A percentile compares a stretch with the other conserved stretches of the same genome.
Conservation (phyloP, 306 rosid genomes). For the Quercus parvula region DNA sequence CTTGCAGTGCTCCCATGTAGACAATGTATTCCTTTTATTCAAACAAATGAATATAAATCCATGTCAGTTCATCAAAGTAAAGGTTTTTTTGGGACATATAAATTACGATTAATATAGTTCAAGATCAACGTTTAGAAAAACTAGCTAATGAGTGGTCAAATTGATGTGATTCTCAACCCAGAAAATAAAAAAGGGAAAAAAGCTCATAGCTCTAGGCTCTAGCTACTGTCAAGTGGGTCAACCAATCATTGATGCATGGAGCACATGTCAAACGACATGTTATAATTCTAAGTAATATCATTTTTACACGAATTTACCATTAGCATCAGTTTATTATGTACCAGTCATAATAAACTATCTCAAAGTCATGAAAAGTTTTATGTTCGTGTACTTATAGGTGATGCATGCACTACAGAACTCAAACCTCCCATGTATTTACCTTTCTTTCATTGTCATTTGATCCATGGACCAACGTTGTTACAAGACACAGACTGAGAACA, state of each 20-base stretch:
- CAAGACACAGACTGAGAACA: constrained; percentile 16
- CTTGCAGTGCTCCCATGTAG: constrained; percentile 68
- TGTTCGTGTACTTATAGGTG: no score
- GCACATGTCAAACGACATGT: no score
- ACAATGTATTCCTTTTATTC: constrained; percentile 68
- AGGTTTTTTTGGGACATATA: background rate
- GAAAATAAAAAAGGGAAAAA: no score
- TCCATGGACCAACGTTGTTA: constrained; percentile 31
- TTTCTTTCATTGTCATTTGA: constrained; percentile 46
- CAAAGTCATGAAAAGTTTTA: no score
- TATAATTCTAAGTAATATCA: no score
- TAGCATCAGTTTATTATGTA: no score
- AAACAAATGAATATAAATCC: constrained; percentile 3
- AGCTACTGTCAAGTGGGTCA: background rate
- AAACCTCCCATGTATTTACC: constrained; percentile 30
- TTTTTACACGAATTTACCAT: no score
- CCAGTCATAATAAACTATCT: no score
- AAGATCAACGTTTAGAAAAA: no score
- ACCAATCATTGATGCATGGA: background rate
- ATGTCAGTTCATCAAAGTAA: background rate
- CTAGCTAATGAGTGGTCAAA: no score
- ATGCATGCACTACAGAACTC: background rate
- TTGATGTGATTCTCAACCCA: no score
- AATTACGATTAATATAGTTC: background rate
- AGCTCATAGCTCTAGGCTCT: no score